A percentile compares a stretch with the other conserved stretches of the same genome.
These are phyloP conservation scores for Leccinum pallidistipes DNA, from an alignment of 1,284 basidiomycete species.

Conservation along the genomic window DNA sequence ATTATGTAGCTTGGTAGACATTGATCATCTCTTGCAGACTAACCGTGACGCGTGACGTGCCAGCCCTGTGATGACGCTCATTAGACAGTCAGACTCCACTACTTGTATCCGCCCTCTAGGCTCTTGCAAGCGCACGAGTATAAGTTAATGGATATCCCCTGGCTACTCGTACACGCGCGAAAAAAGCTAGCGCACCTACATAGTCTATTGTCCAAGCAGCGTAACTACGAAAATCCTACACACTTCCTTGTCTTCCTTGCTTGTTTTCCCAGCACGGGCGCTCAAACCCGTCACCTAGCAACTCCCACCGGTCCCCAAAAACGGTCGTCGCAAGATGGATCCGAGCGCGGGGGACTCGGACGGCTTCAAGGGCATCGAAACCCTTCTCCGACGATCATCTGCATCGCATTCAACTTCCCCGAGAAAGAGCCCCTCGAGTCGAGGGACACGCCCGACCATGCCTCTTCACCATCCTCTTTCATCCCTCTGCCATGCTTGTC, in stretches of 20 bases:
- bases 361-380: constrained; percentile 3
- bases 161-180: no score
- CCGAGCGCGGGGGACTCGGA: neutral
- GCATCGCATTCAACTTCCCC: constrained; percentile 8
- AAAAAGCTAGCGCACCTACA: no score
- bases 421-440: constrained; percentile 5
- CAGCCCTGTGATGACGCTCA: no score
- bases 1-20: no score
- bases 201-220: no score
- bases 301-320: neutral
- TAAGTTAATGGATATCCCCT: neutral
- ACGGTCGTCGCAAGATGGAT: neutral
- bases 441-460: constrained; percentile 1
- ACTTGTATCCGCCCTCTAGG: neutral
- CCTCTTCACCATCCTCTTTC: neutral
- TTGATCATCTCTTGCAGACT: no score
- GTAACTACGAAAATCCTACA: neutral
- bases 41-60: no score
- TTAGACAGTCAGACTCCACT: no score
- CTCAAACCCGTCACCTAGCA: neutral
- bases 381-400: constrained; percentile 8
- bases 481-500: neutral
- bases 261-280: neutral
- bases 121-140: neutral
- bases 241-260: neutral